Percentiles rank a stretch among this genome's conserved stretches.
phyloP scores from a whole-genome alignment of 495 filamentous ascomycete genomes.

The Lasiosphaeria hispida region DNA sequence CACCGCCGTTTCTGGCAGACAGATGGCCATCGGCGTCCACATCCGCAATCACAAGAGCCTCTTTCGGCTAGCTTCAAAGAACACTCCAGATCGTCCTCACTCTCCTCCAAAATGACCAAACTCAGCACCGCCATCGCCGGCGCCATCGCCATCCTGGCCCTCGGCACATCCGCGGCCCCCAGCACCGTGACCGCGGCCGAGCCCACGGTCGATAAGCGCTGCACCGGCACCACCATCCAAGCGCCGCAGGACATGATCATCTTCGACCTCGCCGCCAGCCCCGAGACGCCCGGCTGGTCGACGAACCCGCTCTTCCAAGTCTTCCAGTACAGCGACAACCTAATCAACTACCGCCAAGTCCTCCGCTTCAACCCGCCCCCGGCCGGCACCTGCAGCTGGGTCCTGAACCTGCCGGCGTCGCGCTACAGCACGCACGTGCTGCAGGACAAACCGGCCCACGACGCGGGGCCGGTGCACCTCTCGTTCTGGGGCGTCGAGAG shows the following conservation, averaged over 20 bases:
- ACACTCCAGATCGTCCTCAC: no score
- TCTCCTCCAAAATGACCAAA: not conserved
- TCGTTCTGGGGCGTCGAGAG: constrained; percentile 6
- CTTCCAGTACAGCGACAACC: constrained; percentile 1
- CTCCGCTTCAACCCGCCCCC: constrained; percentile 3
- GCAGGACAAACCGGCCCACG: not conserved
- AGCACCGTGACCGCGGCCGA: not conserved
- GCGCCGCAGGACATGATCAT: constrained; percentile 8
- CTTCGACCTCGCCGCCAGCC: not conserved
- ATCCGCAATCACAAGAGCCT: no score
- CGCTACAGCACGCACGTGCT: not conserved
- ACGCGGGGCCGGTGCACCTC: not conserved
- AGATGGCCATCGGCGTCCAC: no score
- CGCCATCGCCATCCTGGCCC: not conserved
- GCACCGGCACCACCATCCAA: not conserved
- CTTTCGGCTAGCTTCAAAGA: no score
- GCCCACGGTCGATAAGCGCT: not conserved
- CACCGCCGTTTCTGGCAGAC: no score
- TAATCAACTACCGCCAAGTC: constrained; percentile 1
- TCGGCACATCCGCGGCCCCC: not conserved
- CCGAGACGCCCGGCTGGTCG: constrained; percentile 3
- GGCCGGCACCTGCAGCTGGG: constrained; percentile 8
- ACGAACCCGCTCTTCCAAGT: not conserved
- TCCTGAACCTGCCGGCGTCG: constrained; percentile 3
- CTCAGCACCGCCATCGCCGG: not conserved